A percentile compares a stretch with the other conserved stretches of the same genome.
These are phyloP conservation scores for Botrytis hyacinthi DNA, from an alignment of 2,329 filamentous ascomycete species.

Conservation along the genomic window DNA sequence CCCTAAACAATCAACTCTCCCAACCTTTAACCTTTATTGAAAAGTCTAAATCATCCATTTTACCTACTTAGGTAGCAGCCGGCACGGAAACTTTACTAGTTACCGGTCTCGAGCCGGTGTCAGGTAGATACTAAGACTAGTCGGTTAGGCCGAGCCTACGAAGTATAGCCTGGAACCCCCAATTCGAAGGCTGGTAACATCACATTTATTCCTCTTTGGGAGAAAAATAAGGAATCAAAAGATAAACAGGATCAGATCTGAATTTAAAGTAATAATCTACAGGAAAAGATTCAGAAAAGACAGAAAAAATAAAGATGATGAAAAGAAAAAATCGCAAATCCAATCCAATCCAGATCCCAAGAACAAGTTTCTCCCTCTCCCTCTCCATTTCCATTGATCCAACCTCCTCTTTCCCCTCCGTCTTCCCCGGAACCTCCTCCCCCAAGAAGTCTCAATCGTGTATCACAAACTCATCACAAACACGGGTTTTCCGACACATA, in stretches of 20 bases:
- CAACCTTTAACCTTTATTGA: not conserved
- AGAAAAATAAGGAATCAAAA: not conserved
- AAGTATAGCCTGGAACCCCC: not conserved
- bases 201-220: not conserved
- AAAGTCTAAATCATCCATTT: not conserved
- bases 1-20: not conserved
- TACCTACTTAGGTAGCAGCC: not conserved
- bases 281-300: not conserved
- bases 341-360: not conserved
- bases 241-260: not conserved
- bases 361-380: not conserved
- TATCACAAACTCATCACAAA: not conserved
- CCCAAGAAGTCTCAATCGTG: not conserved
- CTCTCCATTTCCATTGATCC: not conserved
- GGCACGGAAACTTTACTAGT: not conserved
- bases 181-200: not conserved
- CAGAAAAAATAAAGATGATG: not conserved
- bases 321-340: not conserved
- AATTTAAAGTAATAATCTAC: not conserved
- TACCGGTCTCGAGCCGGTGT: not conserved
- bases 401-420: not conserved
- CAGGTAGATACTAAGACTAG: not conserved
- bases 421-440: not conserved
- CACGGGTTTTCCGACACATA: not conserved
- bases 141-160: not conserved